Evolutionary conservation across 129 eudicot genomes (phyloP).

Genomic region (Lonicera japonica): DNA sequence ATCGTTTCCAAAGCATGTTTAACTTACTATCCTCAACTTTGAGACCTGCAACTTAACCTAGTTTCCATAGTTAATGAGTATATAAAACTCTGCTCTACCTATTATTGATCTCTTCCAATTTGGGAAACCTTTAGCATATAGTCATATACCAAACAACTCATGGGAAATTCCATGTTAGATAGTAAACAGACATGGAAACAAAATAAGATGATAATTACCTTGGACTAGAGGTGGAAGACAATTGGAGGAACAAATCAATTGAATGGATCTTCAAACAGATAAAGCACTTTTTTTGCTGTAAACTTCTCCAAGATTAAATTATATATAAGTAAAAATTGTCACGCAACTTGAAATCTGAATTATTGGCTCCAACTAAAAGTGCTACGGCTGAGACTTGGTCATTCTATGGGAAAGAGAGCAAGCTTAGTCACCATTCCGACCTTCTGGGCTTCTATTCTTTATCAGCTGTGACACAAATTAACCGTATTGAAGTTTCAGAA

Average conservation of each 20-base stretch:
- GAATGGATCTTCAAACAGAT: constrained; percentile 27
- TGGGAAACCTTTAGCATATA: neutral
- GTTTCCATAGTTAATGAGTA: no score
- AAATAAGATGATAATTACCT: neutral
- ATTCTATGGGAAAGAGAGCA: constrained; percentile 4
- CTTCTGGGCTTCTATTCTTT: constrained; percentile 49
- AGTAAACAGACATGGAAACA: neutral
- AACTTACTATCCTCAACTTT: no score
- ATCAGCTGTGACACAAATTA: constrained; percentile 49
- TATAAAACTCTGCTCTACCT: neutral
- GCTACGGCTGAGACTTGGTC: constrained; percentile 14
- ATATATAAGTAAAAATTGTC: constrained; percentile 15
- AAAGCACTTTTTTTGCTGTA: constrained; percentile 11
- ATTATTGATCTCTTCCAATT: neutral
- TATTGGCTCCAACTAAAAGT: constrained; percentile 15
- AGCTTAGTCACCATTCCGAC: constrained; percentile 29
- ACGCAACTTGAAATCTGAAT: constrained; percentile 19
- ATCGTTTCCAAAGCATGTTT: no score
- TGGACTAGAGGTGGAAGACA: neutral
- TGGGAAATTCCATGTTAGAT: neutral
- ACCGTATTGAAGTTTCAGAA: constrained; percentile 1
- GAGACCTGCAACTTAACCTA: no score
- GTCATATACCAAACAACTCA: no score
- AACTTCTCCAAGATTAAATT: constrained; percentile 20
- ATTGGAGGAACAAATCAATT: constrained; percentile 9